Base-by-base conservation (phyloP, 75 land plant genomes). In the Picea sitchensis region DNA sequence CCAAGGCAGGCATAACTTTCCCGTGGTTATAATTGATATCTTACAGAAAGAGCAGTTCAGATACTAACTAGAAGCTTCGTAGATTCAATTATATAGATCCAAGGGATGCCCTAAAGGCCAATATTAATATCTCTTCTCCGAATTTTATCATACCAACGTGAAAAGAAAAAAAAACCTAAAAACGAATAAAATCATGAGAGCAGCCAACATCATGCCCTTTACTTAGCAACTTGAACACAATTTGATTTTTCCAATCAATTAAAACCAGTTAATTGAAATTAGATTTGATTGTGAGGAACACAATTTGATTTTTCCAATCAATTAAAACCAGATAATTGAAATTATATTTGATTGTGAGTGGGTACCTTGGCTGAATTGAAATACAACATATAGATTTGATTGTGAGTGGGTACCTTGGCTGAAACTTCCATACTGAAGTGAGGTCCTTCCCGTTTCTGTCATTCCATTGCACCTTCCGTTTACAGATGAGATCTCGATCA, bases 391-490 rank as follows among this genome's bases (percentile, higher is more conserved):
- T 41, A 17, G n/a, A 71, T 71, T 11, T 44, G 73, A 7, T 15
- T 38, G 14, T 38, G 54, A 71, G 54, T 44, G 44, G 17, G 3
- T 41, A 71, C 73, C 73, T 71, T 18, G 73, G 73, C 54, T 71
- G 4, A 71, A 71, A 71, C 54, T 71, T 71, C 54, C 56, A 71
- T 3, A 44, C 73, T 1, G 54, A 71, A 71, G 73, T 71, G 73
- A 71, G 73, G 23, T 71, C 73, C n/a, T 71, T 71, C 54, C 54
- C 73, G n/a, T 71, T 18, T 17, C 13, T 44, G 51, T 71, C 73
- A 44, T 71, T 71, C 73, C 73, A 71, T 20, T 71, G 73, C 11
- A 71, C 73, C 36, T 71, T 71, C 73, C 73, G 20, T 12, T 44
- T 71, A 21, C n/a, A 13, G n/a, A 38, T 71, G 6, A 71, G 21